Evolutionary conservation across 106 monocot species (phyloP).

Genomic region (Dactylorhiza incarnata): DNA sequence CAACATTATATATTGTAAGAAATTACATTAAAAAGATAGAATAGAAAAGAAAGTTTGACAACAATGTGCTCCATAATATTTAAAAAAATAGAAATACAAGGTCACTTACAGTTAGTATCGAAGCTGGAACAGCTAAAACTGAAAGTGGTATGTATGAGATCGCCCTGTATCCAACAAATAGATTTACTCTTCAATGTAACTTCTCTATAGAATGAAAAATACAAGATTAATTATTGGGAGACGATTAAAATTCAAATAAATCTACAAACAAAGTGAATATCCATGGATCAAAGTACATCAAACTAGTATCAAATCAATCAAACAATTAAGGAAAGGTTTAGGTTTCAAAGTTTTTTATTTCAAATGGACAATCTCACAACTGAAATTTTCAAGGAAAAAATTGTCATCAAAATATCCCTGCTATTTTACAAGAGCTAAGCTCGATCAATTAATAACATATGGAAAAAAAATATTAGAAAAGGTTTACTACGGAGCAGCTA

Average conservation of each 20-base stretch:
- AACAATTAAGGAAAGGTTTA: neutral
- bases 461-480: neutral
- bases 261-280: neutral
- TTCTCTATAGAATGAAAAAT: neutral
- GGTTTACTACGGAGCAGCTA: neutral
- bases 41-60: neutral
- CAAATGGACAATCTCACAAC: neutral
- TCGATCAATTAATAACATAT: slow-evolving; percentile 3
- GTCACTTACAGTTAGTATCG: slow-evolving; percentile 80
- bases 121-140: slow-evolving; percentile 93
- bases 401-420: neutral
- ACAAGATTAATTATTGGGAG: neutral
- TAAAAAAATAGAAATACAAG: slow-evolving; percentile 7
- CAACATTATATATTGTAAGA: neutral
- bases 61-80: neutral
- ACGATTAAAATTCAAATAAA: neutral
- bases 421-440: neutral
- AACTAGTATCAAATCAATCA: neutral
- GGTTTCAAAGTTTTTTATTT: neutral
- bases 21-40: neutral
- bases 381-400: neutral
- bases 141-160: slow-evolving; percentile 90
- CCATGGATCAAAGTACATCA: neutral
- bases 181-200: neutral
- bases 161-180: slow-evolving; percentile 47